A percentile compares a stretch with the other conserved stretches of the same genome.
Evolutionary conservation across 495 filamentous ascomycete genomes (phyloP).

Genomic region (Annulohypoxylon nitens): DNA sequence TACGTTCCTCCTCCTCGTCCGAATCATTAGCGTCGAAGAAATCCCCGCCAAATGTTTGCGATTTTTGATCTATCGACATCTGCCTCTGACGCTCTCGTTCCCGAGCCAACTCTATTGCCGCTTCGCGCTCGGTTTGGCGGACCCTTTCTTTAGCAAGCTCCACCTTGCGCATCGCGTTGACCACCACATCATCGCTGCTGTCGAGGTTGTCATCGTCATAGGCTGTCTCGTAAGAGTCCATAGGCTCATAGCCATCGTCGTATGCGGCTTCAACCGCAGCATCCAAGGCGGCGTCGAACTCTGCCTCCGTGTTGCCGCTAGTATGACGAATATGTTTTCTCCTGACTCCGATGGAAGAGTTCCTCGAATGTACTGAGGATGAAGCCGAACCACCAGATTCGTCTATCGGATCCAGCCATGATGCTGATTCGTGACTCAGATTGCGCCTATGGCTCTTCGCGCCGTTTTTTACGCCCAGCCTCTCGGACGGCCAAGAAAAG

Average conservation of each 20-base stretch:
- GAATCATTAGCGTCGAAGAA: slow-evolving; percentile 78
- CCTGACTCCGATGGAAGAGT: slow-evolving; percentile 75
- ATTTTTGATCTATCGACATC: slow-evolving; percentile 45
- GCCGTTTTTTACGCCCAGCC: slow-evolving; percentile 44
- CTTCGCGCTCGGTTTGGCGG: slow-evolving; percentile 80
- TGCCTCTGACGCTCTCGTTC: slow-evolving; percentile 63
- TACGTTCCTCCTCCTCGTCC: slow-evolving; percentile 92
- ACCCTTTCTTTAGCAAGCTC: slow-evolving; percentile 84
- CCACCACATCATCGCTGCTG: slow-evolving; percentile 62
- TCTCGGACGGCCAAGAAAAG: slow-evolving; percentile 56
- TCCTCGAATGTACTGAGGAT: slow-evolving; percentile 84
- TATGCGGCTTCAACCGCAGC: slow-evolving; percentile 97
- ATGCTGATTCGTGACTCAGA: slow-evolving; percentile 81
- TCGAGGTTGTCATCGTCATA: slow-evolving; percentile 50
- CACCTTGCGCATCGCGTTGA: slow-evolving; percentile 74
- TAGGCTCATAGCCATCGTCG: slow-evolving; percentile 89
- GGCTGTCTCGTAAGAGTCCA: slow-evolving; percentile 60
- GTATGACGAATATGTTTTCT: slow-evolving; percentile 73
- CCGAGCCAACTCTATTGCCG: slow-evolving; percentile 71
- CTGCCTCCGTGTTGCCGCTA: slow-evolving; percentile 86
- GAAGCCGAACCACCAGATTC: slow-evolving; percentile 87
- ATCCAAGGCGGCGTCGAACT: slow-evolving; percentile 95
- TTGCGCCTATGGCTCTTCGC: slow-evolving; percentile 64
- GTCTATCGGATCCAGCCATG: slow-evolving; percentile 97
- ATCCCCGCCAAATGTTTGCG: slow-evolving; percentile 49